phyloP scores from a whole-genome alignment of 2,329 filamentous ascomycete species.

The Claviceps sorghi region DNA sequence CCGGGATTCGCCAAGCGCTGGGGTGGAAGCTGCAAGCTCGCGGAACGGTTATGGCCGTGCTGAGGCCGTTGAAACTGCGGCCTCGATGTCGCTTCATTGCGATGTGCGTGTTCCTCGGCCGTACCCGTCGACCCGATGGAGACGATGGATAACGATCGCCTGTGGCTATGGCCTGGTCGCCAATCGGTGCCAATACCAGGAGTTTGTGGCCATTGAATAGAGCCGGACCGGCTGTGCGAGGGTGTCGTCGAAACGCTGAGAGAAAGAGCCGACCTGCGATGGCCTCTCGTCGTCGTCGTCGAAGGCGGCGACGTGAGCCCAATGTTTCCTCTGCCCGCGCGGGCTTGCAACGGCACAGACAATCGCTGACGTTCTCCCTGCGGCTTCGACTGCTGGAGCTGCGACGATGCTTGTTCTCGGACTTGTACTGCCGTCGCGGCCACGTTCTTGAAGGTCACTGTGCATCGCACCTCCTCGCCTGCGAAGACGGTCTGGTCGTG shows the following conservation, averaged over 20 bases:
- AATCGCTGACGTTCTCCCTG: slow-evolving; percentile 21
- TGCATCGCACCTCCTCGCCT: slow-evolving; percentile 89
- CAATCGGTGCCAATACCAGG: slow-evolving; percentile 16
- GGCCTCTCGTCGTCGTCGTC: slow-evolving; percentile 32
- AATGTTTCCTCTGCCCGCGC: slow-evolving; percentile 25
- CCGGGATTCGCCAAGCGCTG: slow-evolving; percentile 28
- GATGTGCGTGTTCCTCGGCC: slow-evolving; percentile 31
- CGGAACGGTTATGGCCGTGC: slow-evolving; percentile 60
- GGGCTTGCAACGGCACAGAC: slow-evolving; percentile 28
- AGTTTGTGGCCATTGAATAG: slow-evolving; percentile 31
- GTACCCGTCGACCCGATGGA: slow-evolving; percentile 50
- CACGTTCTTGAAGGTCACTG: slow-evolving; percentile 90
- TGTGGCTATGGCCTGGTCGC: slow-evolving; percentile 43
- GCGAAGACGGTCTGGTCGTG: slow-evolving; percentile 89
- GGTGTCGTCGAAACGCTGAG: slow-evolving; percentile 37
- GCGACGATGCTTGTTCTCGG: slow-evolving; percentile 10
- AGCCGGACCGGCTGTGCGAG: slow-evolving; percentile 30
- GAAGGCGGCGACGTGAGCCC: slow-evolving; percentile 31
- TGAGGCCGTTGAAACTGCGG: slow-evolving; percentile 36
- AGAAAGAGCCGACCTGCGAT: slow-evolving; percentile 51
- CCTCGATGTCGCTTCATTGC: slow-evolving; percentile 26
- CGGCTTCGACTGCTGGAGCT: slow-evolving; percentile 11
- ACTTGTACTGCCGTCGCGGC: slow-evolving; percentile 29
- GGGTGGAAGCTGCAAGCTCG: slow-evolving; percentile 59
- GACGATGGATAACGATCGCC: slow-evolving; percentile 68